Percentiles rank a stretch among this genome's conserved stretches.
Conservation (phyloP, 2,329 filamentous ascomycete species). For the Alternaria conjuncta region DNA sequence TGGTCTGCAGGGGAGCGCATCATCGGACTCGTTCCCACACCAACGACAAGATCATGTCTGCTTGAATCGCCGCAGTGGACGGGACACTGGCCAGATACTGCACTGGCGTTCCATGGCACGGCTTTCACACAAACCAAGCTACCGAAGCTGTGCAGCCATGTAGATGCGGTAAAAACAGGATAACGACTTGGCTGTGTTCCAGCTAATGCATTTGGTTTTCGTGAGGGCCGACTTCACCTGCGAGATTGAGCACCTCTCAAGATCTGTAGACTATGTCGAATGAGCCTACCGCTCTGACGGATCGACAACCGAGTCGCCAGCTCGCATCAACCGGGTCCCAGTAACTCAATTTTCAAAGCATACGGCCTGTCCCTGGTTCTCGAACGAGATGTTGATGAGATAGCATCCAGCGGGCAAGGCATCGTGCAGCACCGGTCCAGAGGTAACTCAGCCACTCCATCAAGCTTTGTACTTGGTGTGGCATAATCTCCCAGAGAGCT, state of each 20-base stretch:
- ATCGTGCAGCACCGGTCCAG: background rate
- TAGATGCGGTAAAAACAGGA: background rate
- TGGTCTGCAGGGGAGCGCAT: conserved; percentile 12
- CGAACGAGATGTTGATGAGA: background rate
- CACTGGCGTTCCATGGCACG: conserved; percentile 5
- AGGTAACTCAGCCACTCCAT: background rate
- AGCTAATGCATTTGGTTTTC: background rate
- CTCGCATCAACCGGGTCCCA: background rate
- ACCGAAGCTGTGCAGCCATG: background rate
- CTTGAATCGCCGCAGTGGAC: conserved; percentile 12
- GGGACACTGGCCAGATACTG: background rate
- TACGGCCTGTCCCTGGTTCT: background rate
- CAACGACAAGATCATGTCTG: conserved; percentile 8
- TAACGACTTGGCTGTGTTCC: background rate
- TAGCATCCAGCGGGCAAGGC: background rate
- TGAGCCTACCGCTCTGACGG: background rate
- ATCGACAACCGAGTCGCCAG: background rate
- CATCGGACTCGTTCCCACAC: conserved; percentile 14
- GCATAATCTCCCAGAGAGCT: background rate
- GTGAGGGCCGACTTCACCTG: background rate
- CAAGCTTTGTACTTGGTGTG: background rate
- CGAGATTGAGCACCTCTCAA: conserved; percentile 7
- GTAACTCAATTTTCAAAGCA: background rate
- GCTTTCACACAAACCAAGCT: background rate
- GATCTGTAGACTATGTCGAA: background rate